These are phyloP conservation scores for Plasmodium coatneyi DNA, from an alignment of 169 alveolate species.

Conservation along the genomic window DNA sequence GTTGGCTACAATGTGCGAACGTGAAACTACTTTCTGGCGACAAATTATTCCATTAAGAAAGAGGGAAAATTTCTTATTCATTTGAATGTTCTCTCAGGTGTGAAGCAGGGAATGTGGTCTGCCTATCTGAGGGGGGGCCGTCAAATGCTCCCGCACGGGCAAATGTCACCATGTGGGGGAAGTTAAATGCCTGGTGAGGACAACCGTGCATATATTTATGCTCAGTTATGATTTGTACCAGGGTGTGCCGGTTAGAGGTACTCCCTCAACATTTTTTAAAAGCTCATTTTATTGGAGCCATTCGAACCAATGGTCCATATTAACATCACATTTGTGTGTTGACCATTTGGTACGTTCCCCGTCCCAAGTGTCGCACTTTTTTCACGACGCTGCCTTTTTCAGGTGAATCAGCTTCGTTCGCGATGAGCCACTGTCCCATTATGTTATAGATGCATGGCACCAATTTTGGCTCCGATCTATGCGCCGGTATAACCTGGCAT, in stretches of 20 bases:
- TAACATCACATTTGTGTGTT: neutral
- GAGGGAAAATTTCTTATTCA: neutral
- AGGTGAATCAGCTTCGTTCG: neutral
- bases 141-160: neutral
- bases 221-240: neutral
- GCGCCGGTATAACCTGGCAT: neutral
- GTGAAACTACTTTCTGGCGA: neutral
- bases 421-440: neutral
- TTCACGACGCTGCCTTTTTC: neutral
- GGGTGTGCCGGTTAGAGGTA: neutral
- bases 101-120: neutral
- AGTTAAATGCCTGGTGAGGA: neutral
- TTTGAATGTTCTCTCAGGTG: neutral
- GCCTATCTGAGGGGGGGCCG: neutral
- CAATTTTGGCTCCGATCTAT: neutral
- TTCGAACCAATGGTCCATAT: neutral
- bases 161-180: neutral
- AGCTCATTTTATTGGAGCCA: neutral
- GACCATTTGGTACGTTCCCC: neutral
- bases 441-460: neutral
- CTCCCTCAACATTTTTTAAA: too few species aligned
- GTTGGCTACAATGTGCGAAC: neutral
- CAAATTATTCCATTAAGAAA: neutral
- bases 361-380: neutral
- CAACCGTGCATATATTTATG: neutral